These are phyloP conservation scores for Dicorynia guianensis DNA, from an alignment of 306 rosid genomes.

Conservation along the genomic window DNA sequence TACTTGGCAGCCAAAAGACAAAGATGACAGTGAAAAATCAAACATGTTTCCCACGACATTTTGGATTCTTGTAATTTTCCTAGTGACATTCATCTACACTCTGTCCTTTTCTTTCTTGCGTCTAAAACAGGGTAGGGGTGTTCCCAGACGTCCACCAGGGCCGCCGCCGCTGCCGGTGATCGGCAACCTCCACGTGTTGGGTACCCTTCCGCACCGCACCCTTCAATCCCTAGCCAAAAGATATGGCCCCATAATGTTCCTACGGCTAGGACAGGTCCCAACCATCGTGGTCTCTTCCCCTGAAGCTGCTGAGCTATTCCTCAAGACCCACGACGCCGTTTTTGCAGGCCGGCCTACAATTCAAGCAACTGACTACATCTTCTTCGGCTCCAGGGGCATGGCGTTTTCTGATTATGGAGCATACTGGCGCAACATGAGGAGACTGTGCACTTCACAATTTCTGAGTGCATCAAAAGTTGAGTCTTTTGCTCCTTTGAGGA, in stretches of 20 bases:
- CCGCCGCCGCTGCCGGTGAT: slow-evolving; percentile 41
- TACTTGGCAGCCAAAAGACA: too few relatives aligned
- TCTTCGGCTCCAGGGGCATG: slow-evolving; percentile 42
- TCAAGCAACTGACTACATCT: background rate
- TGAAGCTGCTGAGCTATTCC: slow-evolving; percentile 46
- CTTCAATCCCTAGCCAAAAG: slow-evolving; percentile 36
- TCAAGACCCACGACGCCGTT: slow-evolving; percentile 48
- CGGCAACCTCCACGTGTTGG: slow-evolving; percentile 53
- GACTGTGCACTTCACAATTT: slow-evolving; percentile 39
- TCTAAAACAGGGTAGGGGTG: background rate
- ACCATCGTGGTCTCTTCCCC: slow-evolving; percentile 48
- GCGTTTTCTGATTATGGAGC: slow-evolving; percentile 32
- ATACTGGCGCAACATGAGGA: slow-evolving; percentile 49
- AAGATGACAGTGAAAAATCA: background rate
- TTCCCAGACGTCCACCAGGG: slow-evolving; percentile 45
- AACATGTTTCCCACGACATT: background rate
- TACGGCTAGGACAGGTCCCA: slow-evolving; percentile 36
- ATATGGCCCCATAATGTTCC: slow-evolving; percentile 48
- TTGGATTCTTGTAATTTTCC: background rate
- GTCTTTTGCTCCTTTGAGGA: slow-evolving; percentile 27
- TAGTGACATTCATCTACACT: background rate
- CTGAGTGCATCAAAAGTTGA: slow-evolving; percentile 38
- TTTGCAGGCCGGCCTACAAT: background rate
- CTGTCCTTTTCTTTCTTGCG: background rate
- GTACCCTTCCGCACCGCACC: slow-evolving; percentile 36